Evolutionary conservation across 2,329 filamentous ascomycete species (phyloP), one percentile per base, ranked within the genome.

Genomic region (Colletotrichum filicis): DNA sequence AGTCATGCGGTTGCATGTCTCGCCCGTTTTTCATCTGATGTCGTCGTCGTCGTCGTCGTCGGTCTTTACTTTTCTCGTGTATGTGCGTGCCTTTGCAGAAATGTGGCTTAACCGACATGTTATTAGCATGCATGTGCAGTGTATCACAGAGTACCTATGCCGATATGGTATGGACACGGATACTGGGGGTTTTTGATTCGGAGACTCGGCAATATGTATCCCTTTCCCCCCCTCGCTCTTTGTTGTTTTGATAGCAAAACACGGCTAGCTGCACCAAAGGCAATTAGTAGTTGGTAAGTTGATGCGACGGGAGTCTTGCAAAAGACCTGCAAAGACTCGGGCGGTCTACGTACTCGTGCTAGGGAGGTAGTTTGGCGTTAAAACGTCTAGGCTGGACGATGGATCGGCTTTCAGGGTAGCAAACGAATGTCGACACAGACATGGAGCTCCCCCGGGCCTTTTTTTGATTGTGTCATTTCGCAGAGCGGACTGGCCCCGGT

Each of bases 401-500:
- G 28, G 46, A 56, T 56, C 62, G 30, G 62, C 62, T 26, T 26
- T 22, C 24, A 56, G 62, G 46, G 62, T 35, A 55, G 22, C 49
- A 26, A 37, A 46, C 63, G 19, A 61, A 49, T 32, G 57, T 24
- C 53, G 35, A 26, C 56, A 42, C 42, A 63, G 6, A 22, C 68
- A 63, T 63, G 69, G 59, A 53, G 61, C 55, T 46, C 59, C 37
- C 46, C 65, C 30, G 46, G 37, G 30, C 35, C 55, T 68, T 71
- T 61, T 56, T 63, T 63, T 69, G 49, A 63, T 53, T 63, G 69
- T 62, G 58, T 72, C 69, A 72, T 72, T 72, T 72, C 66, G 42
- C 59, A 63, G 28, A 60, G 49, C n/a, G 42, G 63, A 46, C 53
- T 52, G 63, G 63, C 56, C 68, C 67, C 49, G 32, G 66, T 62